phyloP scores from a whole-genome alignment of 2,329 filamentous ascomycete species.

The Claviceps maximensis region DNA sequence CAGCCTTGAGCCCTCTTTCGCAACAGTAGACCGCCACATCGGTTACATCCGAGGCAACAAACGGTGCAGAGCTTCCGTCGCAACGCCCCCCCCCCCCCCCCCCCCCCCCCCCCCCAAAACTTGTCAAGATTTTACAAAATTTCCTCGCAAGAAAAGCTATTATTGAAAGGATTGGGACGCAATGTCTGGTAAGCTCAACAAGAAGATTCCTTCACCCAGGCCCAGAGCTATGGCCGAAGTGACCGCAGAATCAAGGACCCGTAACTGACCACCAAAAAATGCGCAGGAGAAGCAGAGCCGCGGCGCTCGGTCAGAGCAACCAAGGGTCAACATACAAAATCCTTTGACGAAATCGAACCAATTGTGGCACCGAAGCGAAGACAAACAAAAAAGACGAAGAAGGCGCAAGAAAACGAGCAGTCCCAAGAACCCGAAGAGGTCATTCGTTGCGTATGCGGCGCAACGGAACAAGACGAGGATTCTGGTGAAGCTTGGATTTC shows the following conservation, averaged over 20 bases:
- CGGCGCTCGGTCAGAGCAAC: slow-evolving; percentile 91
- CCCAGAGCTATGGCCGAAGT: background rate
- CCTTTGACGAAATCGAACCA: slow-evolving; percentile 61
- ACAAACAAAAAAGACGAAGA: slow-evolving; percentile 37
- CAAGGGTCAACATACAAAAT: slow-evolving; percentile 89
- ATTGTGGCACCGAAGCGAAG: slow-evolving; percentile 40
- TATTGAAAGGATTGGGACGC: background rate
- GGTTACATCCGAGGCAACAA: slow-evolving; percentile 2
- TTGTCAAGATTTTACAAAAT: background rate
- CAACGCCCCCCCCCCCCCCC: background rate
- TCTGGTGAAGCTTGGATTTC: slow-evolving; percentile 88
- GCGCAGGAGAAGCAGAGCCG: slow-evolving; percentile 51
- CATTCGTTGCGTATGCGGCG: slow-evolving; percentile 88
- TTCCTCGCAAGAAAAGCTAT: background rate
- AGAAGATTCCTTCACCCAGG: background rate
- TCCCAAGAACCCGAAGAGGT: slow-evolving; percentile 52
- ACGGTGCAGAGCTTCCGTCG: slow-evolving; percentile 4
- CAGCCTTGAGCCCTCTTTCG: slow-evolving; percentile 12
- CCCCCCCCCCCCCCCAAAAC: too few species aligned
- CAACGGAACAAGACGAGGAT: slow-evolving; percentile 73
- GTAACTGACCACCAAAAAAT: slow-evolving; percentile 6
- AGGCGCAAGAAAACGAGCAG: slow-evolving; percentile 47
- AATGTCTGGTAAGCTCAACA: slow-evolving; percentile 24
- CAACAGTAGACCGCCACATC: slow-evolving; percentile 16
- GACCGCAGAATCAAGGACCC: background rate